Conservation (phyloP, 2,329 filamentous ascomycete species). For the Dothidotthia symphoricarpi region DNA sequence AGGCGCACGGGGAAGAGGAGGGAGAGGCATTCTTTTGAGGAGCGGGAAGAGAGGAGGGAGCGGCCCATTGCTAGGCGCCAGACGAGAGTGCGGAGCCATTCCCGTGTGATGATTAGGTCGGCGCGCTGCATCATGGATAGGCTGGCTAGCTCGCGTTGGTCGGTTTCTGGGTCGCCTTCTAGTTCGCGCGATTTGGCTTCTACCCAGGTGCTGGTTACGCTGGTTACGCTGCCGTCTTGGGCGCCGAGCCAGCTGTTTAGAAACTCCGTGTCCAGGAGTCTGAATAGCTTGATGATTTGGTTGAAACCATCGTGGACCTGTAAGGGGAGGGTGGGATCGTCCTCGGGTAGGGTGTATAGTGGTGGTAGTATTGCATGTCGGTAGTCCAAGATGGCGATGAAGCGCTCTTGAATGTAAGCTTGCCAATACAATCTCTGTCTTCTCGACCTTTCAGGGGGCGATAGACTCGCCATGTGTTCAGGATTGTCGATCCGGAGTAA, state of each 20-base stretch:
- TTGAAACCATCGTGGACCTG: conserved; percentile 46
- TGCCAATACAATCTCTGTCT: conserved; percentile 57
- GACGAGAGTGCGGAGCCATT: conserved; percentile 51
- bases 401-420: conserved; percentile 57
- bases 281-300: conserved; percentile 48
- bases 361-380: conserved; percentile 46
- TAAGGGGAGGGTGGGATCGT: conserved; percentile 42
- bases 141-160: conserved; percentile 40
- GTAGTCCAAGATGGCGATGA: conserved; percentile 54
- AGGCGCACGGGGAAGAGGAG: conserved; percentile 49
- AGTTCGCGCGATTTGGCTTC: conserved; percentile 48
- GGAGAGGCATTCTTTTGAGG: conserved; percentile 41
- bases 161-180: conserved; percentile 40
- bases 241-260: conserved; percentile 47
- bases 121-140: conserved; percentile 49
- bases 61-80: conserved; percentile 54
- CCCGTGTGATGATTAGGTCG: conserved; percentile 51
- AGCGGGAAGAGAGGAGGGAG: conserved; percentile 45
- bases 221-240: conserved; percentile 37
- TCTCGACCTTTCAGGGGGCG: conserved; percentile 41
- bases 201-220: conserved; percentile 43
- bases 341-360: conserved; percentile 41
- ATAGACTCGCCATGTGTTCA: conserved; percentile 33
- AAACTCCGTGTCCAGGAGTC: conserved; percentile 47
- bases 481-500: conserved; percentile 44